These are phyloP conservation scores for Blastomyces gilchristii DNA, from an alignment of 2,329 filamentous ascomycete genomes.

Conservation along the genomic window DNA sequence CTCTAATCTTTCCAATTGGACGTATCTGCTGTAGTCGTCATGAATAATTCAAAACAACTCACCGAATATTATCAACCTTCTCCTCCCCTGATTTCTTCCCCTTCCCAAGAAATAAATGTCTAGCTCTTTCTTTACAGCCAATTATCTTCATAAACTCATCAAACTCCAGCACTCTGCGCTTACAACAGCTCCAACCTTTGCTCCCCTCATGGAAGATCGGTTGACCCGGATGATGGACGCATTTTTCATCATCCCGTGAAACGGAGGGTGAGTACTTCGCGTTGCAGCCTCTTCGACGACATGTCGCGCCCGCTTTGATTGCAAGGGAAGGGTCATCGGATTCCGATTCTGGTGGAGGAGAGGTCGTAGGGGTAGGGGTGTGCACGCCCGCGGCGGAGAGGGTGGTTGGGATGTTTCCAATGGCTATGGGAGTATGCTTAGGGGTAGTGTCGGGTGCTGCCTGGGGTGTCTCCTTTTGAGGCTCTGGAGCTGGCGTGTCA, in stretches of 20 bases:
- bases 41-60: conserved; percentile 22
- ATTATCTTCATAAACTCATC: conserved; percentile 96
- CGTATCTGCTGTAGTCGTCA: not conserved
- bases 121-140: conserved; percentile 71
- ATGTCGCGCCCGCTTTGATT: conserved; percentile 64
- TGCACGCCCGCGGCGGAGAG: conserved; percentile 24
- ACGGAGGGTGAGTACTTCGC: conserved; percentile 50
- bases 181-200: conserved; percentile 97
- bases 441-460: conserved; percentile 10
- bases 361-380: conserved; percentile 27
- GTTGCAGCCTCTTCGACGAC: conserved; percentile 68
- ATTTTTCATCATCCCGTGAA: conserved; percentile 60
- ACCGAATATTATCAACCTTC: conserved; percentile 67
- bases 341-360: conserved; percentile 64
- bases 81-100: conserved; percentile 62
- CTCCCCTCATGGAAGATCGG: conserved; percentile 97
- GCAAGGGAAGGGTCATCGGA: conserved; percentile 69
- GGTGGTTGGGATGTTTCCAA: conserved; percentile 18
- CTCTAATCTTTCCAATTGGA: conserved; percentile 7
- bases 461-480: conserved; percentile 28
- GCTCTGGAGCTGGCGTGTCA: conserved; percentile 46
- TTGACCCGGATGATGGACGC: conserved; percentile 77
- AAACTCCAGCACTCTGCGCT: conserved; percentile 88
- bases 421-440: conserved; percentile 17
- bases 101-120: conserved; percentile 73